phyloP scores from a whole-genome alignment of 1,284 basidiomycete species.

The Sporisorium scitamineum region DNA sequence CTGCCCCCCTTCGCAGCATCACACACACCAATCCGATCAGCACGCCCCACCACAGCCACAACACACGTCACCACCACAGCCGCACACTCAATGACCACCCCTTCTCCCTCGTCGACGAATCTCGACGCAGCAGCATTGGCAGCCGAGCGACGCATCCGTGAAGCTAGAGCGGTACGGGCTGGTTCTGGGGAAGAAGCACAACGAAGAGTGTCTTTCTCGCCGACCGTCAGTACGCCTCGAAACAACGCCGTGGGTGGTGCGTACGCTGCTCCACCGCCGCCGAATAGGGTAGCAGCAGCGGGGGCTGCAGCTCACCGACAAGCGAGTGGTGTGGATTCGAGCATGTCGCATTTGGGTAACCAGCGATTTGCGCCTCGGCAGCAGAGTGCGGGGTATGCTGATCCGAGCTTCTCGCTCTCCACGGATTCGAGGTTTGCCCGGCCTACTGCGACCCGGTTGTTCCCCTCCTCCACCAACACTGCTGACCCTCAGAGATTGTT shows the following conservation, averaged over 20 bases:
- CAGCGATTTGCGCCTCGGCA: background rate
- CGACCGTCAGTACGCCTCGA: slow-evolving; percentile 4
- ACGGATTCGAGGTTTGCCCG: slow-evolving; percentile 2
- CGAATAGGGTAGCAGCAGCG: background rate
- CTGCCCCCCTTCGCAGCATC: slow-evolving; percentile 4
- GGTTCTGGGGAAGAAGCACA: too few species aligned
- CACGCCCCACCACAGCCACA: slow-evolving; percentile 1
- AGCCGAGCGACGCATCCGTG: slow-evolving; percentile 17
- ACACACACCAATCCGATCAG: slow-evolving; percentile 3
- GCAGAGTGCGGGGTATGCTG: too few species aligned
- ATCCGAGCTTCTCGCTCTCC: background rate
- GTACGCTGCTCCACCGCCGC: background rate
- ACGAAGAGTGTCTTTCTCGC: slow-evolving; percentile 1
- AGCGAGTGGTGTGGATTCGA: background rate
- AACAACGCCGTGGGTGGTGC: background rate
- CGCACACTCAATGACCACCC: background rate
- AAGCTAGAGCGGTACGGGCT: slow-evolving; percentile 1
- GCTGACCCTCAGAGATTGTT: background rate
- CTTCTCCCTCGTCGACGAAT: slow-evolving; percentile 3
- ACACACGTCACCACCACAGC: background rate
- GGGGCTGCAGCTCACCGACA: background rate
- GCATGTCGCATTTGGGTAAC: slow-evolving; percentile 2
- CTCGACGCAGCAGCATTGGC: slow-evolving; percentile 27
- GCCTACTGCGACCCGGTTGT: slow-evolving; percentile 8
- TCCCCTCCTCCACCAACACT: background rate